A percentile compares a stretch with the other conserved stretches of the same genome.
Evolutionary conservation across 441 rosid genomes (phyloP).

Genomic region (Adansonia grandidieri): DNA sequence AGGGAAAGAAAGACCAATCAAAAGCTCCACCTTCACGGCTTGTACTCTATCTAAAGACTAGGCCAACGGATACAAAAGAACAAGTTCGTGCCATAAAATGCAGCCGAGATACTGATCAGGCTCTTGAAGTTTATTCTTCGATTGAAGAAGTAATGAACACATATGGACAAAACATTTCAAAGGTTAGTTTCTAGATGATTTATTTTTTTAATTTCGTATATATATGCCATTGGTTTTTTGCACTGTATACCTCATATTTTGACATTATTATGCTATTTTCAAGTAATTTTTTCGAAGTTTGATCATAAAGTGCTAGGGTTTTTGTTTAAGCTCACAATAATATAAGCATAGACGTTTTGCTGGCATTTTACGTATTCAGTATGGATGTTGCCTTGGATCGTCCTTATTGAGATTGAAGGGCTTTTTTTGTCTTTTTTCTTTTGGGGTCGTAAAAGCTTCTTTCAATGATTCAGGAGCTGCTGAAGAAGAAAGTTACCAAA

Average conservation of each 20-base stretch:
- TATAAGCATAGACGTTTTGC: background rate
- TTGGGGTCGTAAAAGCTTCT: background rate
- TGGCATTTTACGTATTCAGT: background rate
- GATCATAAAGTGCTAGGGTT: background rate
- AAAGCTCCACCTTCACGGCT: slow-evolving; percentile 77
- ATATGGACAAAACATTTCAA: slow-evolving; percentile 58
- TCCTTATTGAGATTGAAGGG: background rate
- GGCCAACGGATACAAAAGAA: slow-evolving; percentile 67
- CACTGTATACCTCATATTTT: background rate
- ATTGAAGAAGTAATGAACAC: slow-evolving; percentile 72
- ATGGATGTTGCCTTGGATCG: background rate
- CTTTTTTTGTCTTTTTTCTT: background rate
- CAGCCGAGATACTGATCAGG: slow-evolving; percentile 70
- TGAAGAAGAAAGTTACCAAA: slow-evolving; percentile 71
- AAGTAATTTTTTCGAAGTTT: background rate
- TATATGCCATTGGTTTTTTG: background rate
- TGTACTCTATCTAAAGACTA: slow-evolving; percentile 58
- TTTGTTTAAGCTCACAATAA: background rate
- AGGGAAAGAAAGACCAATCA: slow-evolving; percentile 82
- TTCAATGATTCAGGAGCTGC: slow-evolving; percentile 57
- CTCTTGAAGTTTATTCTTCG: slow-evolving; percentile 72
- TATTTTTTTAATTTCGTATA: slow-evolving; percentile 2
- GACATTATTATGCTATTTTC: background rate
- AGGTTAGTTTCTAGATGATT: slow-evolving; percentile 47
- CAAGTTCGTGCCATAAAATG: slow-evolving; percentile 79